Evolutionary conservation across 2,329 filamentous ascomycete species (phyloP).

Genomic region (Juglanconis oblonga): DNA sequence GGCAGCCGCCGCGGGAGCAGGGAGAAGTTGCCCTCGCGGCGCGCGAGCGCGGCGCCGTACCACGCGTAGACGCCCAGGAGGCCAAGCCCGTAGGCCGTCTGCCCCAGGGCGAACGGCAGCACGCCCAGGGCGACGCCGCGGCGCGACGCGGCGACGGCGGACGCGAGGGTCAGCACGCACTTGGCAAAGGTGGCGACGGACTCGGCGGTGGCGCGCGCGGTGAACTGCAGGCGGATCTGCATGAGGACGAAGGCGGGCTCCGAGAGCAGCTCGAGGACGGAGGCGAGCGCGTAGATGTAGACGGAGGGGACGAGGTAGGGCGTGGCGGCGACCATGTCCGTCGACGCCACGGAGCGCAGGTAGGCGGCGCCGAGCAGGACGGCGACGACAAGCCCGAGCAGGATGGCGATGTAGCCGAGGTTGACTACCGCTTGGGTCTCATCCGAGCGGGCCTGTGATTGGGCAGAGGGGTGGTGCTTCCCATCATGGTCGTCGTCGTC

Average conservation of each 20-base stretch:
- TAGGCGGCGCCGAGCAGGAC: constrained; percentile 66
- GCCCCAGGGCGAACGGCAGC: constrained; percentile 84
- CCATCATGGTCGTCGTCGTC: constrained; percentile 23
- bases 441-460: constrained; percentile 9
- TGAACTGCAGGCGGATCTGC: constrained; percentile 78
- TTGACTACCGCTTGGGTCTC: constrained; percentile 78
- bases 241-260: constrained; percentile 89
- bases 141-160: constrained; percentile 62
- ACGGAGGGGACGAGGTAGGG: constrained; percentile 60
- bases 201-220: constrained; percentile 77
- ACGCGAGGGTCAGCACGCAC: constrained; percentile 70
- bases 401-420: constrained; percentile 15
- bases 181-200: constrained; percentile 75
- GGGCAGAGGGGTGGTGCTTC: not conserved
- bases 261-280: constrained; percentile 71
- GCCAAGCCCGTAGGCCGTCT: constrained; percentile 69
- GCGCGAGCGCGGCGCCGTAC: constrained; percentile 57
- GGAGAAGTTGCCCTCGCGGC: constrained; percentile 60
- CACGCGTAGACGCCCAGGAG: constrained; percentile 69
- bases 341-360: constrained; percentile 44
- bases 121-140: constrained; percentile 62
- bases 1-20: constrained; percentile 51
- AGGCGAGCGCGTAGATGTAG: constrained; percentile 53
- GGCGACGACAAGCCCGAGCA: constrained; percentile 27
- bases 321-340: constrained; percentile 50